Evolutionary conservation across 2,329 filamentous ascomycete species (phyloP), one percentile per base, ranked within the genome.

Genomic region (Fusarium sororula): DNA sequence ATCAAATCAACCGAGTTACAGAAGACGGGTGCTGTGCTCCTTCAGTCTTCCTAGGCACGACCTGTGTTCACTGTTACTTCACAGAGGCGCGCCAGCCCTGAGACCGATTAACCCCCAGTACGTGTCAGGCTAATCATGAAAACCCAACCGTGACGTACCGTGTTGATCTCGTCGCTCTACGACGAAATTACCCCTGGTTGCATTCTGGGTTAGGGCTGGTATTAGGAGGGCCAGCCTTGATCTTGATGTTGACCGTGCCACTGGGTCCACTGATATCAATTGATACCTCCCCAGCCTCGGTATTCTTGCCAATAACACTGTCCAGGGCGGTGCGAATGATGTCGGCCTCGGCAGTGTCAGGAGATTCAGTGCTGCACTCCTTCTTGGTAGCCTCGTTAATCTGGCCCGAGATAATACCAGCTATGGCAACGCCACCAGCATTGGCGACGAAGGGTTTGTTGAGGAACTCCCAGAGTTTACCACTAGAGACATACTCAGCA

Each of bases 141-240:
- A 10, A 11, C 4, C 0, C 4, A 47, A 15, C 6, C 4, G 0
- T 11, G 0, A 15, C 3, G 9, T 28, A 11, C 9, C 6, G 13
- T n/a, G n/a, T n/a, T n/a, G 26, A 28, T 1, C 18, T 15, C 24
- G 9, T 15, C 13, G 24, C 18, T 15, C 2, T 28, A 22, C 24
- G 0, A 18, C 24, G 3, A 5, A 22, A 5, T 10, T 15, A 47
- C 5, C 20, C 45, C 26, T 48, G 45, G 20, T 48, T 48, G 9
- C 45, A 48, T 28, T 48, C 45, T 28, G 45, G 26, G 18, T 48
- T 48, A 28, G 45, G 45, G 20, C 45, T 48, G 6, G 45, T 48
- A 22, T 28, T 28, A 12, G 45, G 26, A 22, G 45, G 45, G 14
- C 45, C 45, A 28, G 45, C 45, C 13, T 48, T 48, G 2, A 48